Percentiles rank a stretch among this genome's conserved stretches.
These are phyloP conservation scores for Podospora pseudocomata DNA, from an alignment of 495 filamentous ascomycete genomes.

Conservation along the genomic window DNA sequence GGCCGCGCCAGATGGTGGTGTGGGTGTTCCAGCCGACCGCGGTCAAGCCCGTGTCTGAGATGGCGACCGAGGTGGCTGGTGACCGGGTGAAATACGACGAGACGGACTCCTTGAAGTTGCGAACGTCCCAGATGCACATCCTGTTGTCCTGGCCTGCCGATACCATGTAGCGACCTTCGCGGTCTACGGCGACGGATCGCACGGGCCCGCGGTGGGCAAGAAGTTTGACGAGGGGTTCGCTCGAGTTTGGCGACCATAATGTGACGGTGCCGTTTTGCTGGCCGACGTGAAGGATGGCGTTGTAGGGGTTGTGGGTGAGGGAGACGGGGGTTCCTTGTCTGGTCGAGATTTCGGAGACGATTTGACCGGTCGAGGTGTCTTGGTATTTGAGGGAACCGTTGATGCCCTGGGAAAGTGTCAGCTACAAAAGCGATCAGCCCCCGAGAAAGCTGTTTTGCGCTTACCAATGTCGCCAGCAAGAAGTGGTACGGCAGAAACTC, in stretches of 20 bases:
- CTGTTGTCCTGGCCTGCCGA: conserved; percentile 84
- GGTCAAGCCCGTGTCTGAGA: conserved; percentile 82
- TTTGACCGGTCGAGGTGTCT: conserved; percentile 86
- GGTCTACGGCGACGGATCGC: conserved; percentile 76
- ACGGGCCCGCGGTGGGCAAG: conserved; percentile 96
- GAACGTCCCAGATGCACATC: conserved; percentile 96
- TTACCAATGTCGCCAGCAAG: conserved; percentile 78
- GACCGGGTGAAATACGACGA: conserved; percentile 83
- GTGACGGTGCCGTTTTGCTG: conserved; percentile 93
- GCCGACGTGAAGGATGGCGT: conserved; percentile 85
- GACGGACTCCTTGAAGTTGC: conserved; percentile 80
- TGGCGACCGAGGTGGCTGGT: conserved; percentile 78
- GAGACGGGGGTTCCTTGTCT: conserved; percentile 78
- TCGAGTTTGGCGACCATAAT: conserved; percentile 91
- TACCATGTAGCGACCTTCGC: conserved; percentile 93
- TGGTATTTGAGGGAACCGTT: conserved; percentile 89
- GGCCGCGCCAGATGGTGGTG: conserved; percentile 81
- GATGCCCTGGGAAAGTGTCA: conserved; percentile 56
- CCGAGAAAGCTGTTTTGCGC: conserved; percentile 23
- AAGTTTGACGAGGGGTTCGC: conserved; percentile 83
- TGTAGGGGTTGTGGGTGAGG: conserved; percentile 81
- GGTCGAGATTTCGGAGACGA: conserved; percentile 79
- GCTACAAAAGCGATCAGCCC: conserved; percentile 13
- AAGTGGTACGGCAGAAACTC: conserved; percentile 98
- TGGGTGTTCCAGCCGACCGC: conserved; percentile 92